Conservation (phyloP, 2,329 filamentous ascomycete species). For the Cladosporium sp. region DNA sequence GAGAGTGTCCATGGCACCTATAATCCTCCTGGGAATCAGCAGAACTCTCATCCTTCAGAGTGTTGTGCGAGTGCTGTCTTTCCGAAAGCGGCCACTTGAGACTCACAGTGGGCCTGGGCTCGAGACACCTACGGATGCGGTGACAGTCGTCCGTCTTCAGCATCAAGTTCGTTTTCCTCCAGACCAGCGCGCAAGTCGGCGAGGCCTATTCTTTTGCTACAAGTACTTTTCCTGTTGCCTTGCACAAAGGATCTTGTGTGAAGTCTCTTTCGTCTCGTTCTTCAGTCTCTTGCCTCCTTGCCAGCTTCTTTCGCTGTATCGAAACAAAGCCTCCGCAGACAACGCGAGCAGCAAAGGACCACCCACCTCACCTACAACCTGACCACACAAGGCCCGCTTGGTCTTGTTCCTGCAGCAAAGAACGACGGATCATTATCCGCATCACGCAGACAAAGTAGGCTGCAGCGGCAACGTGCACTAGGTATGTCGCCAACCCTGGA, state of each 20-base stretch:
- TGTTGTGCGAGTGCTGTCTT: slow-evolving; percentile 28
- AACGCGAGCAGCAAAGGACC: slow-evolving; percentile 29
- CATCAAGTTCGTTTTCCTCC: slow-evolving; percentile 22
- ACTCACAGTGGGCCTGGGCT: slow-evolving; percentile 31
- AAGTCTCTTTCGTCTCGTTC: slow-evolving; percentile 31
- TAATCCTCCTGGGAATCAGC: slow-evolving; percentile 24
- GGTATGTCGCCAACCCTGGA: slow-evolving; percentile 28
- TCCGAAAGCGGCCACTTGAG: slow-evolving; percentile 37
- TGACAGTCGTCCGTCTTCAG: slow-evolving; percentile 34
- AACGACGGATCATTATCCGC: slow-evolving; percentile 24
- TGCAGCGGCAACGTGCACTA: slow-evolving; percentile 34
- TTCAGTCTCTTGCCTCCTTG: slow-evolving; percentile 32
- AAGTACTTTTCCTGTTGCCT: slow-evolving; percentile 32
- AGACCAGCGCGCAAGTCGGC: slow-evolving; percentile 1
- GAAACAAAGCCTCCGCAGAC: slow-evolving; percentile 35
- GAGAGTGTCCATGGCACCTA: slow-evolving; percentile 22
- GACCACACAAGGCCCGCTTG: slow-evolving; percentile 27
- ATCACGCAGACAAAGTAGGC: slow-evolving; percentile 31
- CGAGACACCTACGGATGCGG: slow-evolving; percentile 37
- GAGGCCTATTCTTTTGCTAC: slow-evolving; percentile 27
- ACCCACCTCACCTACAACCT: slow-evolving; percentile 21
- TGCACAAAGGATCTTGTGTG: slow-evolving; percentile 39
- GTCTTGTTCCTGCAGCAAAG: slow-evolving; percentile 29
- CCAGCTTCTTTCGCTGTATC: slow-evolving; percentile 29
- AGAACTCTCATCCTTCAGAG: slow-evolving; percentile 24